Base-by-base conservation (phyloP, 1,284 basidiomycete genomes). In the Flammula alnicola region DNA sequence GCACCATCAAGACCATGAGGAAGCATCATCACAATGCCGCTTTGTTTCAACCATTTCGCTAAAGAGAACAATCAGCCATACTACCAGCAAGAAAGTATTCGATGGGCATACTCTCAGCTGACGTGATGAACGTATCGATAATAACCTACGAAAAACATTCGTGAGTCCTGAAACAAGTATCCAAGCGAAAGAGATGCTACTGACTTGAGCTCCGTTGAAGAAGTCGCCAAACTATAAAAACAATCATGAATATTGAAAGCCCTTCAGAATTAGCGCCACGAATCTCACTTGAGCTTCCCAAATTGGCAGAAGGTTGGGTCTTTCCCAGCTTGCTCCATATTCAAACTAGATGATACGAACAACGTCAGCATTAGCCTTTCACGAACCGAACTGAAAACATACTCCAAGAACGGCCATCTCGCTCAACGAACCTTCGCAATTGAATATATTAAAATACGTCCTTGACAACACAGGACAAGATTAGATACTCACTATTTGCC, bases 21-120 rank as follows among this genome's bases (percentile, higher is more conserved):
- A 5, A 97, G 76, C 51, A 93, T 81, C 60, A 97, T 72, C 3
- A 94, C 88, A 30, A 96, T 79, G 0, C 91, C 94, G 55, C 91
- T 95, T 71, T 96, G 92, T 66, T 88, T 93, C 50, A 94, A 71
- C 94, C 94, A 97, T 75, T 97, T 97, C 3, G 91, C 91, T 93
- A 55, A n/a, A 11, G 31, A 37, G 26, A 26, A 38, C 7, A 14
- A 19, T 30, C 16, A 29, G n/a, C 42, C n/a, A 54, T 25, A 12
- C 17, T 30, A 20, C 11, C 17, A 31, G 10, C n/a, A 16, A 2
- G 37, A 6, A 26, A 33, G 41, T 10, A 42, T 9, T 12, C 26
- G 14, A 40, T 12, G 10, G 1, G 69, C 86, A 56, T 60, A 91
- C 91, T 88, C 71, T 95, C 89, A 11, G 86, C 78, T 1, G 90